Evolutionary conservation across 208 protist species (phyloP).

Genomic region (Crithidia brevicula): DNA sequence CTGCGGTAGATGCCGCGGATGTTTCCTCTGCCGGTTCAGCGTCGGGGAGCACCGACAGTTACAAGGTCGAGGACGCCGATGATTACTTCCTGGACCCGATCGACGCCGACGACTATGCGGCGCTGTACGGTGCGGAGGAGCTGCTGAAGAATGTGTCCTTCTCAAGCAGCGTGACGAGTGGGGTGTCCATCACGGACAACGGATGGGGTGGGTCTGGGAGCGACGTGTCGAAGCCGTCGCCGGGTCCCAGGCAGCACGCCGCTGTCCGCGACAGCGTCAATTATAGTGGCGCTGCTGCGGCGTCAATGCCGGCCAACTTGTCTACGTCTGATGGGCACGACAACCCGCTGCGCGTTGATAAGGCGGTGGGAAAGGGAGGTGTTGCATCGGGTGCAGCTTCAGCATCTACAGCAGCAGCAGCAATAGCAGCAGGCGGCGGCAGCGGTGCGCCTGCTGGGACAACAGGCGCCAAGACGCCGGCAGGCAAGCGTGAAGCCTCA

Average conservation of each 20-base stretch:
- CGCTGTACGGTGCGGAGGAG: slow-evolving; percentile 31
- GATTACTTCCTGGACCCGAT: slow-evolving; percentile 53
- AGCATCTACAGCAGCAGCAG: neutral
- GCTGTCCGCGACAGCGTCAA: no score
- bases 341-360: neutral
- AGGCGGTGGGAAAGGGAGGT: neutral
- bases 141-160: slow-evolving; percentile 42
- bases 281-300: no score
- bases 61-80: slow-evolving; percentile 45
- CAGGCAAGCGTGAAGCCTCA: neutral
- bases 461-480: neutral
- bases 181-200: slow-evolving; percentile 23
- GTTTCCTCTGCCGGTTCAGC: slow-evolving; percentile 14
- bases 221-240: slow-evolving; percentile 1
- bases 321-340: slow-evolving; percentile 25
- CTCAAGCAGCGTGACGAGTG: slow-evolving; percentile 42
- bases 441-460: neutral
- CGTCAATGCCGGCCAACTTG: no score
- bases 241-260: slow-evolving; percentile 6
- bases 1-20: neutral
- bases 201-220: neutral
- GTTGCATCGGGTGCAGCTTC: neutral
- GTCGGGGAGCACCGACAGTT: slow-evolving; percentile 29
- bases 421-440: neutral
- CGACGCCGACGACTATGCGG: slow-evolving; percentile 39